These are phyloP conservation scores for Thraustotheca clavata DNA, from an alignment of 352 stramenopile species.

Conservation along the genomic window DNA sequence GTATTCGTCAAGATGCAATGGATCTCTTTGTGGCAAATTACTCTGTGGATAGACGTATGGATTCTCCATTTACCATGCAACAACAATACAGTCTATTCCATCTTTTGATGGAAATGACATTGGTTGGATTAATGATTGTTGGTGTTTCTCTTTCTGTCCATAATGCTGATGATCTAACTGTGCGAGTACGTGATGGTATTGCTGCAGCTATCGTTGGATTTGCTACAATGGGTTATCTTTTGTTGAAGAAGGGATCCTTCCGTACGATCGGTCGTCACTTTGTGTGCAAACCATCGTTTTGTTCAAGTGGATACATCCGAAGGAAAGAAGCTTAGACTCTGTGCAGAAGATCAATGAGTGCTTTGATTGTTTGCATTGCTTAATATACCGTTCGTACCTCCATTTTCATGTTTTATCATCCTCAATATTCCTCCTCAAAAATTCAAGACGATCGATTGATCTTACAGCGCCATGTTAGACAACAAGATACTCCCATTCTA, in stretches of 20 bases:
- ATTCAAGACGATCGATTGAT: too few species aligned
- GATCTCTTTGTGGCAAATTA: conserved; percentile 85
- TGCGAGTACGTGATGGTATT: conserved; percentile 51
- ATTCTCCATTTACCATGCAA: conserved; percentile 75
- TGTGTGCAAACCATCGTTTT: conserved; percentile 81
- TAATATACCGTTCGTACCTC: too few species aligned
- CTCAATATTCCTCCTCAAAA: too few species aligned
- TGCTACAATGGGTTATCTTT: conserved; percentile 43
- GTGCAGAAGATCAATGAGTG: background rate
- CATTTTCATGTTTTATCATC: too few species aligned
- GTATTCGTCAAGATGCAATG: conserved; percentile 88
- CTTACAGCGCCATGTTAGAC: too few species aligned
- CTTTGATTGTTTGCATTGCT: background rate
- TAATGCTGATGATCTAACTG: conserved; percentile 39
- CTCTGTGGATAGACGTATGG: conserved; percentile 59
- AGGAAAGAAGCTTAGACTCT: conserved; percentile 1
- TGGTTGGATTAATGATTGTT: conserved; percentile 43
- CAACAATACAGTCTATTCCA: conserved; percentile 69
- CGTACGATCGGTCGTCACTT: conserved; percentile 66
- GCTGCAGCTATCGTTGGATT: conserved; percentile 45
- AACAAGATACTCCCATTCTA: too few species aligned
- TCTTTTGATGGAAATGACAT: conserved; percentile 44
- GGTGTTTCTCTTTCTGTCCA: conserved; percentile 59
- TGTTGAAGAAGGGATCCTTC: conserved; percentile 78
- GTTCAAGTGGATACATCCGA: conserved; percentile 73